Evolutionary conservation across 2,329 filamentous ascomycete species (phyloP), one percentile per base, ranked within the genome.

Genomic region (Colletotrichum sublineola): DNA sequence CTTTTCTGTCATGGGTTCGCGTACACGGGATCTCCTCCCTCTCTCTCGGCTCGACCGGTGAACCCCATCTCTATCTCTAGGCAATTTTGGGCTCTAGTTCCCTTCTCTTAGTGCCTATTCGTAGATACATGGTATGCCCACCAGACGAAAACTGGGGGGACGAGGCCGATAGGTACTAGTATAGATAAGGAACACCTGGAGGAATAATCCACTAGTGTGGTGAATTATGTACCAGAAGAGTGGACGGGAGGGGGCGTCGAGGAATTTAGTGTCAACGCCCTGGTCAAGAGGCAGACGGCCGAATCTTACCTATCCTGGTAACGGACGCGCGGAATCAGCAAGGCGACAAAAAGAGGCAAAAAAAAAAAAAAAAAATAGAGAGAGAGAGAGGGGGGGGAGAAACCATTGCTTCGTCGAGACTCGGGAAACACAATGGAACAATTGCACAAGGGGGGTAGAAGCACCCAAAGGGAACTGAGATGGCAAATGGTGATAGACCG

Each of bases 211-310:
- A 53, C 61, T n/a, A 38, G 46, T 8, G 53, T 61, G 36, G 15
- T 33, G 50, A 33, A 9, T 8, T 3, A 31, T 53, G 38, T 40
- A 7, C 36, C 20, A 50, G 57, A 67, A 62, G n/a, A 63, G 58
- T 57, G 68, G 63, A 55, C 48, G 31, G 38, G 55, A 61, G 46
- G 68, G 40, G 56, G 55, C 33, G 55, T 40, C 42, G 61, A 58
- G 61, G 33, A 58, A 66, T 60, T 60, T 60, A 44, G 36, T 48
- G 42, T 44, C 7, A 20, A 18, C 24, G 11, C 40, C 57, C 33
- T 42, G 52, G 46, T 15, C 68, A 52, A 67, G 46, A 31, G 67
- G 63, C 67, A 70, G 68, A 56, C 55, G 31, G 62, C 53, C 15
- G 31, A 29, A 38, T 40, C 18, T 18, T 36, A 46, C 50, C 14